Conservation (phyloP, 371 early-diverging fungal species). For the Cokeromyces recurvatus region DNA sequence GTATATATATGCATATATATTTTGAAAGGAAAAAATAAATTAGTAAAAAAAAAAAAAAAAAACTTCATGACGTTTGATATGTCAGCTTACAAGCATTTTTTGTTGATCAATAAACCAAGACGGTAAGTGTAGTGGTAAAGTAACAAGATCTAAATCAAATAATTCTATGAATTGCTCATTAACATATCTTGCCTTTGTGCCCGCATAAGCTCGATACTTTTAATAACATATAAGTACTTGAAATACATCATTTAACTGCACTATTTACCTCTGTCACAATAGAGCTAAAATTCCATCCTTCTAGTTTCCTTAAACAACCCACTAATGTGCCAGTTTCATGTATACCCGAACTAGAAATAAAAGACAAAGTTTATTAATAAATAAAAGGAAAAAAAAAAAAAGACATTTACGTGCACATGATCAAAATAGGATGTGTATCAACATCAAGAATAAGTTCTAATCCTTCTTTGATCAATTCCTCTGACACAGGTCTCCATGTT, state of each 20-base stretch:
- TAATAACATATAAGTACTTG: too few species aligned
- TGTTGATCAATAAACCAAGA: constrained; percentile 74
- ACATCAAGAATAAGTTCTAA: constrained; percentile 78
- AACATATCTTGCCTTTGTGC: constrained; percentile 78
- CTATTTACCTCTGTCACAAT: constrained; percentile 81
- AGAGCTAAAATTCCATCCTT: constrained; percentile 94
- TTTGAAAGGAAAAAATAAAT: too few species aligned
- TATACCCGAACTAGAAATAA: constrained; percentile 61
- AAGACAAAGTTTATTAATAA: not conserved
- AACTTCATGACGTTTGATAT: too few species aligned
- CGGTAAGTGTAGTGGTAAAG: constrained; percentile 73
- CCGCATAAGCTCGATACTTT: constrained; percentile 89
- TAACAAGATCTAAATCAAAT: constrained; percentile 89
- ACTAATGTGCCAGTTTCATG: constrained; percentile 77
- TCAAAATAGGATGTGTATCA: constrained; percentile 77
- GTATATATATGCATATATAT: not conserved
- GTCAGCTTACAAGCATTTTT: constrained; percentile 20
- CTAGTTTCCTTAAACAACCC: constrained; percentile 90
- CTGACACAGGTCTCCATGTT: constrained; percentile 90
- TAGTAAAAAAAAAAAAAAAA: too few species aligned
- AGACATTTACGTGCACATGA: constrained; percentile 80
- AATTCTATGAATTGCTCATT: constrained; percentile 95
- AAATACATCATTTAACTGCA: too few species aligned
- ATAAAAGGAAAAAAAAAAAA: too few species aligned
- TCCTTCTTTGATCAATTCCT: constrained; percentile 92